Base-by-base conservation (phyloP, 2,329 filamentous ascomycete species). In the Phoma sp. region DNA sequence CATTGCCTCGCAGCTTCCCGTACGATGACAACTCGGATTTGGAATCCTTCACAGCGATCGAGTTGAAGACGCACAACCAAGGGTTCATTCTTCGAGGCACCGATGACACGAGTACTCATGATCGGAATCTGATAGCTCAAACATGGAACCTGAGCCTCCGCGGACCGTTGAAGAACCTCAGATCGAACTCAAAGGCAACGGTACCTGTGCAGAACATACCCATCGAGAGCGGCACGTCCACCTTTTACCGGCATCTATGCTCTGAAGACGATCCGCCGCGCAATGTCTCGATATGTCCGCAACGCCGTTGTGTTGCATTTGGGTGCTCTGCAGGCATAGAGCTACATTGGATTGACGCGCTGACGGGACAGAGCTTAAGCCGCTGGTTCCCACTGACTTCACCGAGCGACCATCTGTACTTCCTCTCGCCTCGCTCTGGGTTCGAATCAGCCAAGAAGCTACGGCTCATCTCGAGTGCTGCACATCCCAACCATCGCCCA, bases 201-300 rank as follows among this genome's bases (percentile, higher is more conserved):
- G 38, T 10, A 9, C 35, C 24, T 7, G 36, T 21, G 24, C 46
- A 57, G 8, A 51, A 12, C n/a, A 63, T 75, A 22, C 71, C 70
- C 1, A 41, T 71, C 35, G 72, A 75, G 21, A 64, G 55, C 13
- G 72, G 61, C 32, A 68, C 47, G 54, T 79, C 46, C 63, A 80
- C 51, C 61, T 70, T 78, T 64, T 82, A 80, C 64, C 77, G 80
- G 36, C 78, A 83, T 57, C 66, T 89, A 36, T 88, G 86, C 65
- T 84, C 82, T 2, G 74, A 81, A 33, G 82, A 88, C 48, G 85
- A 88, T 58, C 84, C 84, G 15, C 87, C 87, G 12, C 81, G 84
- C n/a, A 87, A 84, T 35, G 81, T 89, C 9, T 83, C 86, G 0
- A 83, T 89, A 31, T 88, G 84, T 61, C 86, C 86, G n/a, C 83